Base-by-base conservation (phyloP, 164 flowering plant genomes). In the Platanus orientalis region DNA sequence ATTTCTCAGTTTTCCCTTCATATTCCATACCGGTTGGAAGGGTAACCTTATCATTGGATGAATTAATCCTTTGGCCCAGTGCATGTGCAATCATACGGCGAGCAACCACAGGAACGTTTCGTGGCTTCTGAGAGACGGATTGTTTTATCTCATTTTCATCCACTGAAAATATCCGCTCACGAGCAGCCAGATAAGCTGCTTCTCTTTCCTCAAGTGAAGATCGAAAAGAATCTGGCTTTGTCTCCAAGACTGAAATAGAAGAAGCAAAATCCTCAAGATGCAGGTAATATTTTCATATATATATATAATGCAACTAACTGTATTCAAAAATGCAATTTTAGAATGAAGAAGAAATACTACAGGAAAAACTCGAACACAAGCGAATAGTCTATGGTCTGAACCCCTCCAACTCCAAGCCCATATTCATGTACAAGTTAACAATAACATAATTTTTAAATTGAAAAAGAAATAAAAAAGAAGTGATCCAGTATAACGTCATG, bases 61-160 rank as follows among this genome's bases (percentile, higher is more conserved):
- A 50, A 52, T 59, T 69, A n/a, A 80, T 70, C 76, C 76, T 81
- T 67, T 80, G 83, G 50, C 98, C 98, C 28, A 93, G 80, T 0
- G 97, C 97, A 83, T 84, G 97, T 28, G 90, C 89, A 73, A 93
- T 93, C 98, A 93, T 90, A 26, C 98, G 84, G 19, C 79, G 93
- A 50, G 97, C 98, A 76, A 90, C 98, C 50, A 74, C 89, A 75
- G 96, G 97, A 63, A 73, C 64, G 48, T 64, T 79, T 45, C 83
- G 75, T 70, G 96, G 96, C 77, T 74, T 88, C 65, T 81, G 83
- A 61, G 67, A 65, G 11, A 57, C 64, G 54, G 80, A 52, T 67
- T 77, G 84, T 54, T 59, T 76, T 9, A 57, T 60, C 48, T 73
- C 81, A 32, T 44, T 72, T 21, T 62, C 77, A 63, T 78, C 83